phyloP scores from a whole-genome alignment of 495 filamentous ascomycete genomes.

The Beverwykella pulmonaria region DNA sequence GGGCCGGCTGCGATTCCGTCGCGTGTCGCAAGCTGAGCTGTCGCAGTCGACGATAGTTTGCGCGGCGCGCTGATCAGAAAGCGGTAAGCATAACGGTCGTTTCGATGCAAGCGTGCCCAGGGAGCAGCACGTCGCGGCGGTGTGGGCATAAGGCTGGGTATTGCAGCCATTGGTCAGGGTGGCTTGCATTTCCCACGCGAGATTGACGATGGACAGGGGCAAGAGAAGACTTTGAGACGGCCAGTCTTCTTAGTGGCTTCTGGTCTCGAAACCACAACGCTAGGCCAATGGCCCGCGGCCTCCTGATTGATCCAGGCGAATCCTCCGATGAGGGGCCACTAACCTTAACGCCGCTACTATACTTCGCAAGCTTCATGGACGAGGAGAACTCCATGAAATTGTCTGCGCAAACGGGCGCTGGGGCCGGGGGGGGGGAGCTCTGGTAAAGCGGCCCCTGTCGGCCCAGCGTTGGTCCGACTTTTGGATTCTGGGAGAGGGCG shows the following conservation, averaged over 20 bases:
- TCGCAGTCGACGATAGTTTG: slow-evolving; percentile 13
- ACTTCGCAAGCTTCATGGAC: slow-evolving; percentile 1
- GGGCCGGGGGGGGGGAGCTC: slow-evolving; percentile 14
- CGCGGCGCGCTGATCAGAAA: slow-evolving; percentile 17
- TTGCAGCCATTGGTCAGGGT: slow-evolving; percentile 33
- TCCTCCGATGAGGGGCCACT: slow-evolving; percentile 20
- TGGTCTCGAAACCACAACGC: slow-evolving; percentile 18
- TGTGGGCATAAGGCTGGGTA: slow-evolving; percentile 36
- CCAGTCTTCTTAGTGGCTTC: slow-evolving; percentile 36
- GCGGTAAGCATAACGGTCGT: slow-evolving; percentile 34
- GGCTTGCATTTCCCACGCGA: slow-evolving; percentile 41
- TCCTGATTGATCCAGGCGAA: slow-evolving; percentile 28
- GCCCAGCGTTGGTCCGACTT: not conserved
- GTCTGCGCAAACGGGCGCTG: slow-evolving; percentile 14
- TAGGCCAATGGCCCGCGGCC: not conserved
- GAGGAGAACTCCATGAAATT: not conserved
- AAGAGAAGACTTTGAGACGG: slow-evolving; percentile 26
- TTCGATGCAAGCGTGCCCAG: slow-evolving; percentile 7
- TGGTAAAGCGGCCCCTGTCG: slow-evolving; percentile 8
- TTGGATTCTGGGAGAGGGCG: not conserved
- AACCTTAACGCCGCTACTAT: slow-evolving; percentile 2
- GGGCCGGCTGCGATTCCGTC: slow-evolving; percentile 27
- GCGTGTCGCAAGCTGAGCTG: slow-evolving; percentile 24
- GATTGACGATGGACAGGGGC: slow-evolving; percentile 37
- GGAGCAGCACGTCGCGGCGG: slow-evolving; percentile 29